Evolutionary conservation across 179 eudicot genomes (phyloP), one percentile per base, ranked within the genome.

Genomic region (Silene vulgaris): DNA sequence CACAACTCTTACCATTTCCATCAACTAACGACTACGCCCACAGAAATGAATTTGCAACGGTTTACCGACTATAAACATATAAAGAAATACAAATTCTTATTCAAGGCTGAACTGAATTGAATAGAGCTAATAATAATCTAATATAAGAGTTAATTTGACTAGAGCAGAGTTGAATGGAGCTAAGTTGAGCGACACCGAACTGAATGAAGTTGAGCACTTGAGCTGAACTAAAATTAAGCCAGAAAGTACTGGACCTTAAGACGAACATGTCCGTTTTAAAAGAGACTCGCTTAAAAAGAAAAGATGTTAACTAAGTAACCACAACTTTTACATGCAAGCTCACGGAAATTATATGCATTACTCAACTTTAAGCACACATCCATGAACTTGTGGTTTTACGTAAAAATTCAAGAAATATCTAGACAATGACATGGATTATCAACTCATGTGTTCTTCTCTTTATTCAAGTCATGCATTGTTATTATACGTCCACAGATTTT

Each of bases 391-490:
- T 78, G 76, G 80, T 72, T 45, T 45, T 71, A 50, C 80, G 4
- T 52, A 6, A 52, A 71, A 35, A 12, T 20, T 67, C 80, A 65
- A 37, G 45, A 78, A 72, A 73, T 72, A 78, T 72, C 76, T 78
- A 72, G 76, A 78, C 56, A 65, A 72, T 20, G 72, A 78, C 72
- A 52, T 65, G 52, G 12, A 30, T 61, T 3, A 65, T 64, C 64
- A 71, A 45, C 26, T 72, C 80, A 77, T 43, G 80, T 45, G 30
- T 50, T 13, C 32, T 71, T 7, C 43, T 56, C 45, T 70, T 70
- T 70, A 48, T 23, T 70, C 59, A 70, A 70, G 20, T 70, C 37
- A 48, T 70, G 73, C 3, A 37, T 48, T 70, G 60, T 8, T 4
- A 48, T 11, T 19, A 50, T 71, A 56, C 65, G 48, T 72, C 75